These are phyloP conservation scores for Eucalyptus albens DNA, from an alignment of 345 rosid species.

Conservation along the genomic window DNA sequence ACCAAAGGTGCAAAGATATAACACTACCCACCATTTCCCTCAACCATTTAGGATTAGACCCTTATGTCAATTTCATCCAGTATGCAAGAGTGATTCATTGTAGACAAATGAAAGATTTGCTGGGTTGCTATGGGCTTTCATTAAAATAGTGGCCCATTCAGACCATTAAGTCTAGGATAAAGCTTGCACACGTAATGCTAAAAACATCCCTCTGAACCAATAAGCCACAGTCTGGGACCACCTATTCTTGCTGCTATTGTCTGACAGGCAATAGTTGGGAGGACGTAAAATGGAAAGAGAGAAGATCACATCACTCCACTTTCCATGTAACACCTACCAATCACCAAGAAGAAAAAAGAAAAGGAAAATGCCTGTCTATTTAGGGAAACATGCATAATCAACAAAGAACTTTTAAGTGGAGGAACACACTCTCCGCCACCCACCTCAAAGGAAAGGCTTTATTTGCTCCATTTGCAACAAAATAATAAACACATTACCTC, in stretches of 20 bases:
- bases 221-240: background rate
- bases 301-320: background rate
- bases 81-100: background rate
- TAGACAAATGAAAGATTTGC: background rate
- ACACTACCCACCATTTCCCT: background rate
- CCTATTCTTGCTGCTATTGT: background rate
- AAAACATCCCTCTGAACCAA: background rate
- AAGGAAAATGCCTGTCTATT: background rate
- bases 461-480: background rate
- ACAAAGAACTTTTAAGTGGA: background rate
- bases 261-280: background rate
- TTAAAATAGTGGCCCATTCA: background rate
- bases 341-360: background rate
- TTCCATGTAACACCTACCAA: background rate
- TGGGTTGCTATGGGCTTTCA: background rate
- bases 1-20: background rate
- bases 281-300: background rate
- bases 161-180: background rate
- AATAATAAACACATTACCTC: slow-evolving; percentile 30
- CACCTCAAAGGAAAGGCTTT: background rate
- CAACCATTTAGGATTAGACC: background rate
- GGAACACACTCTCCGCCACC: background rate
- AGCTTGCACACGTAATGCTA: background rate
- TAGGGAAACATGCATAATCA: background rate
- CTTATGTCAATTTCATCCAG: background rate